phyloP scores from a whole-genome alignment of 371 early-diverging fungal genomes.

The Furculomyces boomerangus region DNA sequence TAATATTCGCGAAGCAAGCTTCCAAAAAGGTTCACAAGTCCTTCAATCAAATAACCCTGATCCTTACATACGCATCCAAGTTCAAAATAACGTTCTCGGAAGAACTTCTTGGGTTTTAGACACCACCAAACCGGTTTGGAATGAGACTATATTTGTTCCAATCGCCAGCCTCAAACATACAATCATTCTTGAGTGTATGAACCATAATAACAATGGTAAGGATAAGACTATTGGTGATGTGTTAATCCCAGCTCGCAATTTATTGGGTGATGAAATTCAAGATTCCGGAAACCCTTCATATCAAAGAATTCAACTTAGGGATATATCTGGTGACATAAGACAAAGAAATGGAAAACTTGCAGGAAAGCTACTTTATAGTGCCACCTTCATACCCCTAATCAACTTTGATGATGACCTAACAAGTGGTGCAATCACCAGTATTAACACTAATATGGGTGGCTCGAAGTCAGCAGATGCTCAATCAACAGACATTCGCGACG shows the following conservation, averaged over 20 bases:
- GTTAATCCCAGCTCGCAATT: slow-evolving; percentile 22
- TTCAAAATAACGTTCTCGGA: slow-evolving; percentile 30
- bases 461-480: background rate
- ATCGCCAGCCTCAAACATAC: slow-evolving; percentile 43
- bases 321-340: slow-evolving; percentile 38
- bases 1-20: slow-evolving; percentile 47
- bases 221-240: slow-evolving; percentile 26
- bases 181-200: slow-evolving; percentile 53
- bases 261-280: slow-evolving; percentile 14
- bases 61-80: slow-evolving; percentile 55
- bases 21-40: slow-evolving; percentile 47
- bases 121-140: slow-evolving; percentile 70
- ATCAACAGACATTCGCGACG: background rate
- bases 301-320: slow-evolving; percentile 17
- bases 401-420: slow-evolving; percentile 26
- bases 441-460: background rate
- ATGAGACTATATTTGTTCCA: slow-evolving; percentile 54
- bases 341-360: slow-evolving; percentile 37
- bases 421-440: slow-evolving; percentile 7
- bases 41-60: slow-evolving; percentile 46
- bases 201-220: slow-evolving; percentile 28
- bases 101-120: slow-evolving; percentile 46
- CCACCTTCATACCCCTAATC: slow-evolving; percentile 43
- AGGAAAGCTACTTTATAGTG: slow-evolving; percentile 38
- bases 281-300: slow-evolving; percentile 16